Base-by-base conservation (phyloP, 169 alveolate species). In the Plasmodium reichenowi region DNA sequence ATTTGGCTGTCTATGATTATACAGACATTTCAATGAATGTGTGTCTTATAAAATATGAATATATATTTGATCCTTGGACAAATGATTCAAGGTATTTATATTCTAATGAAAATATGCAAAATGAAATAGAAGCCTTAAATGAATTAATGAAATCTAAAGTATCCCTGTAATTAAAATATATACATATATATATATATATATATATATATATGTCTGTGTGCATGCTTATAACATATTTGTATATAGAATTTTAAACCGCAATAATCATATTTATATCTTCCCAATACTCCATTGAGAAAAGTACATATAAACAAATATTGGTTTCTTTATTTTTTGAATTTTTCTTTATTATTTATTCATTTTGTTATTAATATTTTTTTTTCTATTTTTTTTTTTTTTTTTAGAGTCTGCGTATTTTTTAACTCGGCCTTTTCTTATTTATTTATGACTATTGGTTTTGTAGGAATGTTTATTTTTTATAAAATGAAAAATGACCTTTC, bases 11-110 rank as follows among this genome's bases (percentile, higher is more conserved):
- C 9, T 76, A 45, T 48, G 89, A 76, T 24, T 76, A 76, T 70
- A 76, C 89, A 50, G 89, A 76, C 47, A 76, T 76, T 24, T 75
- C 74, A 76, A 76, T 76, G 89, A n/a, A 29, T 17, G 60, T 76
- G 38, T 76, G 78, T 15, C 66, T 76, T 54, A 6, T 47, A 22
- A 63, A 47, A 43, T 76, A 76, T 56, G 76, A 22, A 50, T 76
- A 76, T 29, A 48, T n/a, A 76, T 76, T 76, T 45, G 64, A 76
- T 15, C 70, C 89, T 47, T 76, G 89, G 89, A 24, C 72, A 12
- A 76, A 76, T 22, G 89, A 76, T 48, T 64, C 89, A 7, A 64
- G 89, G 52, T 76, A 62, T 76, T 64, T 76, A 76, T 76, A 76
- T 52, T 68, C 89, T 29, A 74, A 64, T 45, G 89, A 64, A 32